Conservation (phyloP, 2,329 filamentous ascomycete genomes). For the Fusarium oligoseptatum region DNA sequence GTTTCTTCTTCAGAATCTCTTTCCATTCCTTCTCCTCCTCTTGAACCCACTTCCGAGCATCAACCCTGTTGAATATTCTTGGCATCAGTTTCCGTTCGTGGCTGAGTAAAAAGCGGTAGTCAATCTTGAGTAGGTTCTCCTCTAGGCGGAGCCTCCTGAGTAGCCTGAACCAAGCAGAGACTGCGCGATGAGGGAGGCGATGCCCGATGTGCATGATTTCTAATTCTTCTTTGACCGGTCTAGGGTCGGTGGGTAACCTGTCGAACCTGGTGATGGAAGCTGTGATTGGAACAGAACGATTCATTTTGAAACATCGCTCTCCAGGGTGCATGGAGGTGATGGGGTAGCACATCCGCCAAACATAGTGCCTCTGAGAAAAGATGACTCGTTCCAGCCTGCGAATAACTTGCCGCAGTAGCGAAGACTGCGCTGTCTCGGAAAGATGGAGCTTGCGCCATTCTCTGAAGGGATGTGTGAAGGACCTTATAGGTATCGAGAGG, state of each 20-base stretch:
- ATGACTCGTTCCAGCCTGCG: neutral
- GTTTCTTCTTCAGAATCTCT: neutral
- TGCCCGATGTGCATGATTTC: neutral
- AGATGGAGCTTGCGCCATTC: neutral
- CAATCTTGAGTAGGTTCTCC: neutral
- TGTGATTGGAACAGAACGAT: neutral
- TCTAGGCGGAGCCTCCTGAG: neutral
- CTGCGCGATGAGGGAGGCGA: neutral
- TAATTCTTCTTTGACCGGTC: neutral
- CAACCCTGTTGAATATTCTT: neutral
- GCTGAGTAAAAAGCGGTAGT: neutral
- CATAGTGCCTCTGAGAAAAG: neutral
- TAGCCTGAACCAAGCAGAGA: neutral
- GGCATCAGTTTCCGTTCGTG: fast-evolving
- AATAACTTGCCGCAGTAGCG: neutral
- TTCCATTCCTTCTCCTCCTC: neutral
- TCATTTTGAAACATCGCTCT: neutral
- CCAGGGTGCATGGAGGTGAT: neutral
- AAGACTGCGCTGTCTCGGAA: neutral
- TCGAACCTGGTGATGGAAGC: neutral
- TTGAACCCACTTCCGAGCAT: neutral
- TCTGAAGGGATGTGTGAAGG: neutral
- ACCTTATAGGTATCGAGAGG: neutral
- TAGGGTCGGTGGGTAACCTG: neutral
- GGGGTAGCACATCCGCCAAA: neutral